Conservation (phyloP, 306 rosid genomes). For the Hippophae gyantsensis region DNA sequence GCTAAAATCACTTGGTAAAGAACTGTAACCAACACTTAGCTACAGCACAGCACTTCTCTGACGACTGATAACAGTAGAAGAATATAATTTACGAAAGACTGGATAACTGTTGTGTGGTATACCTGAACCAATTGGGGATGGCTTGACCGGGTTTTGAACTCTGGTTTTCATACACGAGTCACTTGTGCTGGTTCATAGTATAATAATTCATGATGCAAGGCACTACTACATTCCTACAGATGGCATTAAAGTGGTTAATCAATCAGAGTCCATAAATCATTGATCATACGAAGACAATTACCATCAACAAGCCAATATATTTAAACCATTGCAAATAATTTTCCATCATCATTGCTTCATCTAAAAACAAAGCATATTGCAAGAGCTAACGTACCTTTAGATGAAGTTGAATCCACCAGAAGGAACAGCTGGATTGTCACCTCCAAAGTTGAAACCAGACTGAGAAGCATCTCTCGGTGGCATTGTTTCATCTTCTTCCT, state of each 20-base stretch:
- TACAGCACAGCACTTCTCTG: constrained; percentile 23
- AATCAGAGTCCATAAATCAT: too few species aligned
- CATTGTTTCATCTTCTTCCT: constrained; percentile 95
- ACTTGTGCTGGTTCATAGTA: constrained; percentile 19
- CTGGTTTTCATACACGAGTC: constrained; percentile 20
- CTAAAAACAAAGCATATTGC: background rate
- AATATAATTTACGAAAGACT: constrained; percentile 16
- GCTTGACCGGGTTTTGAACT: constrained; percentile 21
- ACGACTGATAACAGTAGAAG: constrained; percentile 7
- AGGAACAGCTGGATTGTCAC: constrained; percentile 55
- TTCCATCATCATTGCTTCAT: too few species aligned
- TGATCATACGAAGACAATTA: too few species aligned
- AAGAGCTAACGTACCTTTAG: constrained; percentile 37
- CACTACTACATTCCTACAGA: constrained; percentile 14
- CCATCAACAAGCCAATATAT: too few species aligned
- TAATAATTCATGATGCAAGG: background rate
- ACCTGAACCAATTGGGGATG: constrained; percentile 18
- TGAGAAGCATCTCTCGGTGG: constrained; percentile 74
- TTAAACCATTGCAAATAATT: background rate
- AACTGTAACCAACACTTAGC: constrained; percentile 9
- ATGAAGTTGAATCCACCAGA: constrained; percentile 89
- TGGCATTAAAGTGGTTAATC: constrained; percentile 13
- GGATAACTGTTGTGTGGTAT: constrained; percentile 19
- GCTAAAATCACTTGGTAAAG: constrained; percentile 30
- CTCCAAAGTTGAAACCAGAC: constrained; percentile 63